Evolutionary conservation across 139 green algal genomes (phyloP), one percentile per base, ranked within the genome.

Genomic region (Picochlorum sp.): DNA sequence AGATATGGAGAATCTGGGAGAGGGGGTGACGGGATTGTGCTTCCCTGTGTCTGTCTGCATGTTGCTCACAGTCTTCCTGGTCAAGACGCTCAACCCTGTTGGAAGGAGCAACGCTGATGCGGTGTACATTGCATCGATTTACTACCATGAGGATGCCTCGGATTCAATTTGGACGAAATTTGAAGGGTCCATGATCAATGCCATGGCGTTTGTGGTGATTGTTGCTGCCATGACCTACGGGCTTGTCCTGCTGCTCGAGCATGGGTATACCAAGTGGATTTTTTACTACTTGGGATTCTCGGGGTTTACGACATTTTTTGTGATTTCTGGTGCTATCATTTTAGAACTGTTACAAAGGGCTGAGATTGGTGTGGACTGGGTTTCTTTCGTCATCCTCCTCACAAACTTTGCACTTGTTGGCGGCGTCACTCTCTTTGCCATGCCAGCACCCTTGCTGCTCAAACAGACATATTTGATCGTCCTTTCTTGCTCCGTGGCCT

Each of bases 271-370:
- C 34, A 57, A 55, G 31, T 24, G 24, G 34, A 97, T 98, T 10
- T 96, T 85, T 57, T 84, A 52, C 5, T 98, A 98, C 81, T 95
- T 98, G 87, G 88, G 75, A 2, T 96, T 97, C 72, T 81, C 88
- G 1, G 83, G 88, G 50, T 91, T 97, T 65, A 83, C 82, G 73
- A 91, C 98, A 44, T 95, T 97, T 76, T 96, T 95, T 69, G 72
- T 94, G 41, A 69, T 98, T 45, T 89, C 86, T 1, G 91, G 87
- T 6, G 65, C 77, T 3, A 68, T 97, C 26, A 15, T 57, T 16
- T 49, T 83, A 18, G 65, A 81, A 59, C 58, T 85, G 9, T 37
- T 85, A 9, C 69, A 84, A 66, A 70, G 60, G 11, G 55, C 66
- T 15, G 61, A 77, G 34, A 73, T 96, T 8, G 73, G 86, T 45